These are phyloP conservation scores for Camptophora hylomeconis DNA, from an alignment of 2,329 filamentous ascomycete genomes.

Conservation along the genomic window DNA sequence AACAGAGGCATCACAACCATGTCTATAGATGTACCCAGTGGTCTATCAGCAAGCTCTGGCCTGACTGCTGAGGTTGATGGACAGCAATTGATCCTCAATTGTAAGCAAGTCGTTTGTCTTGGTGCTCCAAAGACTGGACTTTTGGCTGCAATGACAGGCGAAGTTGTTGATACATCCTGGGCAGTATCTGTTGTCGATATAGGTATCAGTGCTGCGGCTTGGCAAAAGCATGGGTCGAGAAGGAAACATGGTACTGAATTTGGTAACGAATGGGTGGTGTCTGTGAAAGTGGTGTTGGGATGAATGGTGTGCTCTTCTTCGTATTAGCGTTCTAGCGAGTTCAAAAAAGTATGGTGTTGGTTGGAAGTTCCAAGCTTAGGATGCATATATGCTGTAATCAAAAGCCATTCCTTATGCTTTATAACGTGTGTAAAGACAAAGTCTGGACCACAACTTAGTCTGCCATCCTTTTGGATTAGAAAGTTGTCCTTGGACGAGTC, in stretches of 20 bases:
- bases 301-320: too few species aligned
- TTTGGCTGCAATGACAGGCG: conserved; percentile 58
- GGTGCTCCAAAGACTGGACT: conserved; percentile 79
- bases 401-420: too few species aligned
- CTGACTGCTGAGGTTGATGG: conserved; percentile 53
- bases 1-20: conserved; percentile 68
- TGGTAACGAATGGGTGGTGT: conserved; percentile 72
- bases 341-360: too few species aligned
- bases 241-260: conserved; percentile 79
- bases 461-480: too few species aligned
- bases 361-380: too few species aligned
- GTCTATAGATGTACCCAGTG: conserved; percentile 82
- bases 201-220: conserved; percentile 36
- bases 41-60: conserved; percentile 34
- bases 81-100: conserved; percentile 63
- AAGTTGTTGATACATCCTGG: conserved; percentile 40
- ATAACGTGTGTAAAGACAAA: too few species aligned
- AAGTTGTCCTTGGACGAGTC: too few species aligned
- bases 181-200: conserved; percentile 75
- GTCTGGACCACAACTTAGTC: too few species aligned
- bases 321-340: too few species aligned
- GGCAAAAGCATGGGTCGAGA: conserved; percentile 18
- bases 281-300: conserved; percentile 11
- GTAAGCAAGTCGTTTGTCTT: conserved; percentile 71
- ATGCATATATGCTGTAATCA: too few species aligned